These are phyloP conservation scores for Debaryomyces coudertii DNA, from an alignment of 1,139 yeast genomes.

Conservation along the genomic window DNA sequence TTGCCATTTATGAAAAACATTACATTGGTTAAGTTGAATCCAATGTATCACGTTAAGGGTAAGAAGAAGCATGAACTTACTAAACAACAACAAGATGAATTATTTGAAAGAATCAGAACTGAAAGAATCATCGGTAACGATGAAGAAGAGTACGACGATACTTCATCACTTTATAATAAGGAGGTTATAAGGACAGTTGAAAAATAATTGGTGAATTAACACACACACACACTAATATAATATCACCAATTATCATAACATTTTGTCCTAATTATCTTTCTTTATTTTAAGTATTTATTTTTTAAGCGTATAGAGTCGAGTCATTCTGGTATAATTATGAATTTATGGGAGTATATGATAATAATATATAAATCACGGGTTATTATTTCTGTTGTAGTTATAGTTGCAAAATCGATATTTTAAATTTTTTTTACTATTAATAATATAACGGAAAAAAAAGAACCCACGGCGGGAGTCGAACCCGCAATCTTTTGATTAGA, in stretches of 20 bases:
- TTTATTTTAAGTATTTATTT: background rate
- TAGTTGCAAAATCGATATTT: too few relatives aligned
- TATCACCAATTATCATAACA: background rate
- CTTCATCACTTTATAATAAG: background rate
- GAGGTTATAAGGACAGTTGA: background rate
- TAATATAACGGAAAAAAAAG: background rate
- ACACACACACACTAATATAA: conserved; percentile 10
- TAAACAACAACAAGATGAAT: conserved; percentile 52
- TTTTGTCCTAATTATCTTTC: background rate
- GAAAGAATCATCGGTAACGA: conserved; percentile 15
- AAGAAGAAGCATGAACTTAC: conserved; percentile 65
- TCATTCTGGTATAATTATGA: conserved; percentile 5
- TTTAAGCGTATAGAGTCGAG: conserved; percentile 8
- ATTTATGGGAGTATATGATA: conserved; percentile 1
- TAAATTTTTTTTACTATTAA: too few relatives aligned
- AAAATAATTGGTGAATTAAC: background rate
- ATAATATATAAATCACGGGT: conserved; percentile 9
- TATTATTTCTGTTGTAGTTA: background rate
- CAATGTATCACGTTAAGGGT: conserved; percentile 70
- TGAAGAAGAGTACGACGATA: background rate
- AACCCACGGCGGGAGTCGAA: conserved; percentile 35
- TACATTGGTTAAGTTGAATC: conserved; percentile 61
- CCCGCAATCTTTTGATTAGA: conserved; percentile 35
- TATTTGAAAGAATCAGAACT: conserved; percentile 49
- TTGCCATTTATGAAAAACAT: conserved; percentile 49